phyloP scores from a whole-genome alignment of 192 early-diverging fungal genomes.

The Coemansia sp. region DNA sequence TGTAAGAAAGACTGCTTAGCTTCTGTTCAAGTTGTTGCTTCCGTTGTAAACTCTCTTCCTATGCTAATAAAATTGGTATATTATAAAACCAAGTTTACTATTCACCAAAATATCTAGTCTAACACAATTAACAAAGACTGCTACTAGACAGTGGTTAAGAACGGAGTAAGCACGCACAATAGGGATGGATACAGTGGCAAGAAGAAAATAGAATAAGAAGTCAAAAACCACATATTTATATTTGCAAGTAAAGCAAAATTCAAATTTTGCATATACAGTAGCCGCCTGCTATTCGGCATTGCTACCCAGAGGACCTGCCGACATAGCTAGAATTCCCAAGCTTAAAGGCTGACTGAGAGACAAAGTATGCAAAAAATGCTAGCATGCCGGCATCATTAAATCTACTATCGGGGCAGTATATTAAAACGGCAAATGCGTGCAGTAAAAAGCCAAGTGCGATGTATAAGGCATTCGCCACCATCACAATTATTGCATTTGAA shows the following conservation, averaged over 20 bases:
- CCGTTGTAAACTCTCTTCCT: neutral
- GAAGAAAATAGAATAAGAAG: neutral
- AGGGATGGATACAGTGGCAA: neutral
- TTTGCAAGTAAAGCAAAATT: neutral
- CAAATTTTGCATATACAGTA: neutral
- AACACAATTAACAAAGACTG: neutral
- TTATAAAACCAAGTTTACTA: neutral
- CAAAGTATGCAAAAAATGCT: neutral
- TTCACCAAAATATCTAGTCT: neutral
- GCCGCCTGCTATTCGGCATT: neutral
- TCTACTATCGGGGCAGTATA: neutral
- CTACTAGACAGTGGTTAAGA: neutral
- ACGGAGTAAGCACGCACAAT: too few relatives aligned
- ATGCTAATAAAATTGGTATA: neutral
- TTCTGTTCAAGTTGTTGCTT: neutral
- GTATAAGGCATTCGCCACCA: conserved; percentile 3
- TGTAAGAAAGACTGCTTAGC: neutral
- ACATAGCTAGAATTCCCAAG: neutral
- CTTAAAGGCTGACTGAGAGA: too few relatives aligned
- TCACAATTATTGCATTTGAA: conserved; percentile 7
- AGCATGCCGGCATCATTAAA: neutral
- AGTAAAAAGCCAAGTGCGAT: neutral
- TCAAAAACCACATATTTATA: conserved; percentile 7
- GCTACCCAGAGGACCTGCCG: neutral
- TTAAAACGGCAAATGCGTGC: neutral